Evolutionary conservation across 495 filamentous ascomycete species (phyloP).

Genomic region (Talaromyces nanjingensis): DNA sequence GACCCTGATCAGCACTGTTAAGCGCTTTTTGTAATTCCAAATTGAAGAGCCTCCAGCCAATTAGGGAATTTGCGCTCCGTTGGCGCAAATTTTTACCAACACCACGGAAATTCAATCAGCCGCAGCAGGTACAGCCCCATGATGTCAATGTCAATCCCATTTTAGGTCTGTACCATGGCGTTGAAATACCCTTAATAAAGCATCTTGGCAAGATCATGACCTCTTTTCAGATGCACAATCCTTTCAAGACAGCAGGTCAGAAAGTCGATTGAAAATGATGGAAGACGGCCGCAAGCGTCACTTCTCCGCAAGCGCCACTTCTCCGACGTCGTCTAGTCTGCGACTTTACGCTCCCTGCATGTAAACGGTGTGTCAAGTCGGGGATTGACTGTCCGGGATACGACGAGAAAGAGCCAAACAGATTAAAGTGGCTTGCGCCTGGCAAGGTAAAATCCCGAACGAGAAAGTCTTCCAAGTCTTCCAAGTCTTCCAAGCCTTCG

Average conservation of each 20-base stretch:
- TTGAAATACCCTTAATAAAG: neutral
- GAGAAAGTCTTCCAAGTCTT: slow-evolving; percentile 1
- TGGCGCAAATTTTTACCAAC: no score
- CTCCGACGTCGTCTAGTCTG: slow-evolving; percentile 28
- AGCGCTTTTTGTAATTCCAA: neutral
- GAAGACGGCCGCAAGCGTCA: slow-evolving; percentile 16
- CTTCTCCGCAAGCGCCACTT: slow-evolving; percentile 28
- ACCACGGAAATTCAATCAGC: neutral
- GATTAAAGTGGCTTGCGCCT: slow-evolving; percentile 21
- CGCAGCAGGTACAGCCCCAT: neutral
- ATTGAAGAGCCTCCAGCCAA: no score
- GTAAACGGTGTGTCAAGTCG: slow-evolving; percentile 18
- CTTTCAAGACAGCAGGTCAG: no score
- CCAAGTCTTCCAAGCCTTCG: neutral
- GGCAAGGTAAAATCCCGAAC: slow-evolving; percentile 21
- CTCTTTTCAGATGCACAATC: neutral
- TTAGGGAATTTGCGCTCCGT: no score
- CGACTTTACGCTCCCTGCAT: slow-evolving; percentile 19
- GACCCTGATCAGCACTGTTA: neutral
- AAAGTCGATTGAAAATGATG: neutral
- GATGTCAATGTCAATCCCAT: neutral
- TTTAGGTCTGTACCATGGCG: neutral
- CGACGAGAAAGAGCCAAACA: slow-evolving; percentile 5
- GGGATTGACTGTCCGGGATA: slow-evolving; percentile 23
- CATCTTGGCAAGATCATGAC: neutral